phyloP scores from a whole-genome alignment of 495 filamentous ascomycete genomes.

The Talaromyces proteolyticus region DNA sequence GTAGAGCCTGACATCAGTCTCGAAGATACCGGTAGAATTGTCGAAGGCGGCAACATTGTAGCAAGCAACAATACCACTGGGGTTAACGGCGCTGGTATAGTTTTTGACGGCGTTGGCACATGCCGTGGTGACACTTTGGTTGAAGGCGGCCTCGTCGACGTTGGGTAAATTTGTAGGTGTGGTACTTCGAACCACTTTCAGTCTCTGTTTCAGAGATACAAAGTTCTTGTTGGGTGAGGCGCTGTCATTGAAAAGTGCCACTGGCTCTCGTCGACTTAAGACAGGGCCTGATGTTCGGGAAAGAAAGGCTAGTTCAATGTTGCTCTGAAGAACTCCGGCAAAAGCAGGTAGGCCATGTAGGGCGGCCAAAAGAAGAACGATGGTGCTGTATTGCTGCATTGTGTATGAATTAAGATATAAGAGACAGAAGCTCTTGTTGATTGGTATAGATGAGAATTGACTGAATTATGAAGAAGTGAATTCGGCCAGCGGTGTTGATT shows the following conservation, averaged over 20 bases:
- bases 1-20: constrained; percentile 66
- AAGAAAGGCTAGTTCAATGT: neutral
- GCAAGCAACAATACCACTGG: constrained; percentile 69
- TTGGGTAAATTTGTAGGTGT: constrained; percentile 1
- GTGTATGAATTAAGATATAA: neutral
- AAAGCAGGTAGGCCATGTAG: neutral
- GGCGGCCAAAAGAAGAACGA: neutral
- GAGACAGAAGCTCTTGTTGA: too few species aligned
- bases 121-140: constrained; percentile 42
- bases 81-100: constrained; percentile 48
- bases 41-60: constrained; percentile 66
- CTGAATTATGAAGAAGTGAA: too few species aligned
- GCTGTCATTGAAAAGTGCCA: neutral
- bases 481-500: too few species aligned
- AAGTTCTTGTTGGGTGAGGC: neutral
- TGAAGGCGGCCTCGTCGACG: constrained; percentile 11
- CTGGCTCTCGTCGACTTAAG: neutral
- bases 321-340: neutral
- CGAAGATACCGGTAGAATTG: constrained; percentile 57
- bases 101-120: constrained; percentile 40
- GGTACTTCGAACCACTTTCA: neutral
- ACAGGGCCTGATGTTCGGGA: neutral
- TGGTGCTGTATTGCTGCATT: neutral
- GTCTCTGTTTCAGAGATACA: neutral
- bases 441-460: too few species aligned